Conservation (phyloP, 495 filamentous ascomycete species). For the Daldinia decipiens region DNA sequence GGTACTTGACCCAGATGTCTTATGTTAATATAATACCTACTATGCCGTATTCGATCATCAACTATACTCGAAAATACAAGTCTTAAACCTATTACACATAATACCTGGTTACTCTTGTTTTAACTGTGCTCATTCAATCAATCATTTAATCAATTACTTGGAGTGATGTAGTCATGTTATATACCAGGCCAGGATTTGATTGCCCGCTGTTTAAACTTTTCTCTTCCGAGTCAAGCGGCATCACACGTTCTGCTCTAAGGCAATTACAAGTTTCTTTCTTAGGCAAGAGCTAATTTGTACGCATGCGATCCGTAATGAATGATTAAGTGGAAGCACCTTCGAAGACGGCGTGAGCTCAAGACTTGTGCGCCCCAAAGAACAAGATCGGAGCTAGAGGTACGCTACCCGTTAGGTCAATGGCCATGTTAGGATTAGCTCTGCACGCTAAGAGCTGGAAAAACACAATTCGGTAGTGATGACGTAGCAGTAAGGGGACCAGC, state of each 20-base stretch:
- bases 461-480: slow-evolving; percentile 36
- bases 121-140: background rate
- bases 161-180: background rate
- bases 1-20: too few relatives aligned
- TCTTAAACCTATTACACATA: background rate
- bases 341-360: slow-evolving; percentile 11
- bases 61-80: background rate
- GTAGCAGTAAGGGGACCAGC: slow-evolving; percentile 37
- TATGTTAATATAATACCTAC: too few relatives aligned
- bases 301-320: slow-evolving; percentile 26
- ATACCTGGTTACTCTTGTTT: too few relatives aligned
- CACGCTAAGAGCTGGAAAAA: slow-evolving; percentile 15
- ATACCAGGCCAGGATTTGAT: background rate
- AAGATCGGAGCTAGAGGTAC: slow-evolving; percentile 24
- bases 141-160: slow-evolving; percentile 2
- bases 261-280: background rate
- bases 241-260: background rate
- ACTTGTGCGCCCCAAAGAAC: slow-evolving; percentile 6
- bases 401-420: slow-evolving; percentile 15
- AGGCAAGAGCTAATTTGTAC: slow-evolving; percentile 16
- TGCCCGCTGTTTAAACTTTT: slow-evolving; percentile 11
- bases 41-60: too few relatives aligned
- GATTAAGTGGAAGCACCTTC: slow-evolving; percentile 10
- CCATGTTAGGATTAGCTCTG: slow-evolving; percentile 23
- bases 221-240: slow-evolving; percentile 27